These are phyloP conservation scores for Primulina huaijiensis DNA, from an alignment of 257 asterid genomes.

Conservation along the genomic window DNA sequence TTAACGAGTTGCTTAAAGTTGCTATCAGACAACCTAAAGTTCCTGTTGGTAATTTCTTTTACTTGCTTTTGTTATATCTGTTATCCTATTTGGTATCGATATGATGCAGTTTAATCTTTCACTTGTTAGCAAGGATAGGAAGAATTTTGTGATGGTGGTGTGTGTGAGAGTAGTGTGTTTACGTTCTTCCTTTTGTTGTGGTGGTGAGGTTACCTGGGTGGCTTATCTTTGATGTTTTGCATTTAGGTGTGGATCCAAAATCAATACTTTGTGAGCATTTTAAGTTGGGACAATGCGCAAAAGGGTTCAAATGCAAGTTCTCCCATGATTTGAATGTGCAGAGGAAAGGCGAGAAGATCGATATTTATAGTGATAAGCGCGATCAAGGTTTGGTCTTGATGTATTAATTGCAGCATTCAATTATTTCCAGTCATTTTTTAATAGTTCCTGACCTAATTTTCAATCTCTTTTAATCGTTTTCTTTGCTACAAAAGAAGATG, in stretches of 20 bases:
- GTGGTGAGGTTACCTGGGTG: not conserved
- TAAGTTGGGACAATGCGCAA: conserved; percentile 58
- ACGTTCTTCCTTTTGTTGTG: not conserved
- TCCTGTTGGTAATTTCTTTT: conserved; percentile 60
- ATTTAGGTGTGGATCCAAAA: conserved; percentile 64
- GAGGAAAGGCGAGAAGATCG: conserved; percentile 95
- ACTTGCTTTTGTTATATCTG: not conserved
- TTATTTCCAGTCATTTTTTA: not conserved
- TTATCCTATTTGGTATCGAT: not conserved
- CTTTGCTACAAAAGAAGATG: conserved; percentile 25
- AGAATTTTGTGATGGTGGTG: not conserved
- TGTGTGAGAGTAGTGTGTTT: not conserved
- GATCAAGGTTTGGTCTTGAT: conserved; percentile 41
- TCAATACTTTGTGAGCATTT: conserved; percentile 57
- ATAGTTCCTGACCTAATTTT: not conserved
- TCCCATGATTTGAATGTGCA: conserved; percentile 93
- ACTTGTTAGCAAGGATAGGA: not conserved
- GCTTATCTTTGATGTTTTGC: not conserved
- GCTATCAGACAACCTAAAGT: conserved; percentile 95
- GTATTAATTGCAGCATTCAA: conserved; percentile 1
- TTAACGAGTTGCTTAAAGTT: conserved; percentile 72
- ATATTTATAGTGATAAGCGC: conserved; percentile 75
- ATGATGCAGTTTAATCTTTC: not conserved
- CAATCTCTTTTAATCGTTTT: conserved; percentile 8
- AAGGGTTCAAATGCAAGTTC: conserved; percentile 89